Base-by-base conservation (phyloP, 768 basidiomycete genomes). In the Tephrocybe rancida region DNA sequence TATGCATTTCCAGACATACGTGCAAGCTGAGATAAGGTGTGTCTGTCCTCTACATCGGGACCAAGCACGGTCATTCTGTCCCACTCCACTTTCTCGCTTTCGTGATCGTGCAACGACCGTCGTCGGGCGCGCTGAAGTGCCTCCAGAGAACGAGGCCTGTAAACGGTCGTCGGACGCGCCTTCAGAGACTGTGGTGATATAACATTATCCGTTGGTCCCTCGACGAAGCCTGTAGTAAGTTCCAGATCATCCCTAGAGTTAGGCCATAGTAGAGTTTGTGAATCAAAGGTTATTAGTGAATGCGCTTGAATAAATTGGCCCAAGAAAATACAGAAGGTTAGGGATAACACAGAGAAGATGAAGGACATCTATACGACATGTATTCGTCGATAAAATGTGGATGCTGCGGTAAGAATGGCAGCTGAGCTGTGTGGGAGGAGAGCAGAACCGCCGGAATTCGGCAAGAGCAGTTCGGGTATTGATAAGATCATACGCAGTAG, bases 1-100 rank as follows among this genome's bases (percentile, higher is more conserved):
- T 98, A 98, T 1, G 96, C 95, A 65, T 98, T 92, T 30, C 86
- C 90, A 9, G 87, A 78, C 88, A 98, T 95, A 53, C 90, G 74
- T 68, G 90, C 95, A 25, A 98, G 78, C 65, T 93, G 87, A 2
- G 79, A 76, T 5, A 98, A 72, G 0, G 95, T 97, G 61, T 89
- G 86, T 48, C 79, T 72, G 66, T 96, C 90, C 53, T 81, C 79
- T 14, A 94, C 69, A 64, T 97, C 88, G 0, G 96, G 96, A 3
- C 78, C 92, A 3, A 80, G 73, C 10, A 92, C 74, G 38, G 84
- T 74, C 2, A 82, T 67, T 44, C 78, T 74, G 29, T 88, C 83
- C 95, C 95, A 97, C 37, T 82, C 72, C 1, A 87, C 61, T 2
- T 62, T 61, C 45, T 84, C 80, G 61, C 77, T 81, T 67, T 87